Conservation (phyloP, 345 rosid genomes). For the Eucalyptus tenuipes region DNA sequence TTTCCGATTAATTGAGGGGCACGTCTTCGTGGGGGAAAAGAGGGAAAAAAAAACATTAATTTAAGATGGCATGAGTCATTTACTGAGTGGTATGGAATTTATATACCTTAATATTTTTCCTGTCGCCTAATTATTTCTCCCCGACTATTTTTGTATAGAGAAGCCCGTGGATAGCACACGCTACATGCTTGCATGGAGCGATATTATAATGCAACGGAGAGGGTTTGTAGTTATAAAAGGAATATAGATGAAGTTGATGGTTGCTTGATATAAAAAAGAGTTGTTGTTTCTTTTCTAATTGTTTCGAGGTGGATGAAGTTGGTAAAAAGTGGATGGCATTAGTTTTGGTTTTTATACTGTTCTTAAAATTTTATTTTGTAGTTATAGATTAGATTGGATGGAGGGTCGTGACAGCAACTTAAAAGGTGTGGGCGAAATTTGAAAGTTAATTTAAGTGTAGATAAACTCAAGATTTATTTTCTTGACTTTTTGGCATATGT, state of each 20-base stretch:
- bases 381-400: background rate
- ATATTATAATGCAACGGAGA: background rate
- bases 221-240: background rate
- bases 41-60: background rate
- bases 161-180: background rate
- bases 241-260: background rate
- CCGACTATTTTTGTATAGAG: accelerated
- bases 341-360: background rate
- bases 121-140: accelerated
- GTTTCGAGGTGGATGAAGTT: background rate
- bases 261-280: background rate
- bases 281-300: background rate
- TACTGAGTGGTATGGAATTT: accelerated
- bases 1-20: background rate
- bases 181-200: background rate
- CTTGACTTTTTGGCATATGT: background rate
- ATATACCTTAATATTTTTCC: background rate
- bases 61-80: too few species aligned
- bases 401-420: background rate
- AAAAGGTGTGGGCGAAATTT: background rate
- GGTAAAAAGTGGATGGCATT: background rate
- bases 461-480: background rate
- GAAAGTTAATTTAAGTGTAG: background rate
- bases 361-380: background rate
- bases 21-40: background rate